phyloP scores from a whole-genome alignment of 2,329 filamentous ascomycete genomes.

The Cladophialophora bantiana region DNA sequence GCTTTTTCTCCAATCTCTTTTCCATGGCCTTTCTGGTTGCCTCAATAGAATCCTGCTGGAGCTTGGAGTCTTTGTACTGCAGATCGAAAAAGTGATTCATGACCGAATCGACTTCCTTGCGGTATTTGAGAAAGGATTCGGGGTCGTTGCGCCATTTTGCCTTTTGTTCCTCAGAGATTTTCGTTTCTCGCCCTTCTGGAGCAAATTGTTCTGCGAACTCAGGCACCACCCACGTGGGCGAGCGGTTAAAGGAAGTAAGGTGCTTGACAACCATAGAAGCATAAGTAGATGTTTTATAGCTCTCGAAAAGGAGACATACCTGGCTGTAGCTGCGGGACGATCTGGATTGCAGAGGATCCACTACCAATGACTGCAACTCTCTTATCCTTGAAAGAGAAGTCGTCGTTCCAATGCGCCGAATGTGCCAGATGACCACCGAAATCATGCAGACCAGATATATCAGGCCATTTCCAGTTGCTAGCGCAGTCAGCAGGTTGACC shows the following conservation, averaged over 20 bases:
- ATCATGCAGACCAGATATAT: conserved; percentile 40
- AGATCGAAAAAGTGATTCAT: conserved; percentile 54
- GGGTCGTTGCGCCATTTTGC: conserved; percentile 51
- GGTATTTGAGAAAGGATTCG: conserved; percentile 51
- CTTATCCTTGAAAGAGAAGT: conserved; percentile 30
- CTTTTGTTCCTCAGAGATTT: conserved; percentile 25
- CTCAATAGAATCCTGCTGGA: conserved; percentile 49
- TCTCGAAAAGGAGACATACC: background rate
- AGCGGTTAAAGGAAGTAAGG: conserved; percentile 42
- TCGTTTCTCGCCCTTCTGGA: conserved; percentile 13
- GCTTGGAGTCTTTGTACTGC: conserved; percentile 51
- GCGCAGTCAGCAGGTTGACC: too few species aligned
- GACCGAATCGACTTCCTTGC: conserved; percentile 53
- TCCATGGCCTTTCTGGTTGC: conserved; percentile 53
- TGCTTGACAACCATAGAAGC: conserved; percentile 25
- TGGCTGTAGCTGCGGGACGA: conserved; percentile 42
- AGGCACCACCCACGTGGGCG: conserved; percentile 41
- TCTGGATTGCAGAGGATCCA: conserved; percentile 40
- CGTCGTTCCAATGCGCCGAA: conserved; percentile 50
- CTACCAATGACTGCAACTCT: conserved; percentile 39
- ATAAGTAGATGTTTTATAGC: background rate
- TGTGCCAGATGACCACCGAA: conserved; percentile 50
- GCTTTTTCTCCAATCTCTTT: conserved; percentile 43
- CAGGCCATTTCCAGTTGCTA: conserved; percentile 37
- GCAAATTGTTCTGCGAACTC: conserved; percentile 24